phyloP scores from a whole-genome alignment of 2,329 filamentous ascomycete genomes.

The Ceratocystis lukuohia region DNA sequence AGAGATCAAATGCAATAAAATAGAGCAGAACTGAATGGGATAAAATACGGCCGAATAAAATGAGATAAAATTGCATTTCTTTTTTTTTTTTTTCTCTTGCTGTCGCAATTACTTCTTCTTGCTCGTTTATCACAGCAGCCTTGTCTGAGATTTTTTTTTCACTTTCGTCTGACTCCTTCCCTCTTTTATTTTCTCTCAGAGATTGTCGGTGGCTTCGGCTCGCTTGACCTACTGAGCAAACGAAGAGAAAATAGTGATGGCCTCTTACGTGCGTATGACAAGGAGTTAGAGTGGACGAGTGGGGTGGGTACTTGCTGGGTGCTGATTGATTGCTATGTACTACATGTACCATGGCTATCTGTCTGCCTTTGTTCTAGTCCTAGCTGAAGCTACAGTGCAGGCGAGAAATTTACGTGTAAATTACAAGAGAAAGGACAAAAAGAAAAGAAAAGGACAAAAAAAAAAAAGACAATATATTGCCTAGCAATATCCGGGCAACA shows the following conservation, averaged over 20 bases:
- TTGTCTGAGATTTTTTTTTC: not conserved
- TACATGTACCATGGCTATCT: not conserved
- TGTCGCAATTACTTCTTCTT: not conserved
- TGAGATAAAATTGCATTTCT: not conserved
- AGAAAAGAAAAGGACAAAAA: not conserved
- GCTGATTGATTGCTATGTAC: not conserved
- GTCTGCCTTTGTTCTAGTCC: not conserved
- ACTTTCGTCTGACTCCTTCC: not conserved
- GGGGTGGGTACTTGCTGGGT: not conserved
- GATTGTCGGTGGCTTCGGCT: not conserved
- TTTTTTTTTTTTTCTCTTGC: not conserved
- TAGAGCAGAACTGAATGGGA: not conserved
- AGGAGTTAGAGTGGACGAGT: not conserved
- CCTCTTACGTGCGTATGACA: not conserved
- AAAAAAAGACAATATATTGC: not conserved
- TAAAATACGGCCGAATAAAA: not conserved
- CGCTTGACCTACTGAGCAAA: not conserved
- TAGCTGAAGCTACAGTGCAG: not conserved
- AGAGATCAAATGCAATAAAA: not conserved
- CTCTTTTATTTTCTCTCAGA: not conserved
- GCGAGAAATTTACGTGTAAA: not conserved
- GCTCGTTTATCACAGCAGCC: not conserved
- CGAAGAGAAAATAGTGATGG: not conserved
- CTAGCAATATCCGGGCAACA: not conserved
- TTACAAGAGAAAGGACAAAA: not conserved